These are phyloP conservation scores for Tricholoma furcatifolium DNA, from an alignment of 768 basidiomycete genomes.

Conservation along the genomic window DNA sequence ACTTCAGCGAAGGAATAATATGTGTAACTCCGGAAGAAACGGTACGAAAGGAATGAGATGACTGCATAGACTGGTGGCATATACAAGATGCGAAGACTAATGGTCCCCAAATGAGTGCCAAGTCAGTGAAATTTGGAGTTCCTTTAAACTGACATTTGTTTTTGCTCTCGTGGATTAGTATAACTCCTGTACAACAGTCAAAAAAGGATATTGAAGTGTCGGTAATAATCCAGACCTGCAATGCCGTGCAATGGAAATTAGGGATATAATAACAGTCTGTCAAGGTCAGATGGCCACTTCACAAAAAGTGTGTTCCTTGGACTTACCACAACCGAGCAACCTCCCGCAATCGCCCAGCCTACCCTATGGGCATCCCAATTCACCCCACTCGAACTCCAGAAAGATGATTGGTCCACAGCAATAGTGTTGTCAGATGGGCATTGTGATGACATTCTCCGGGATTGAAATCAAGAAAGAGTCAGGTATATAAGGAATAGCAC, in stretches of 20 bases:
- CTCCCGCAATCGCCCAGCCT: slow-evolving; percentile 74
- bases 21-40: slow-evolving; percentile 76
- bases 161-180: slow-evolving; percentile 67
- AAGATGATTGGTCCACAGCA: slow-evolving; percentile 55
- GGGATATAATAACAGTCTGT: slow-evolving; percentile 63
- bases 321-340: slow-evolving; percentile 52
- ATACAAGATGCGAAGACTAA: slow-evolving; percentile 74
- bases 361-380: slow-evolving; percentile 66
- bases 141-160: slow-evolving; percentile 63
- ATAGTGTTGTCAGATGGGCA: slow-evolving; percentile 53
- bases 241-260: slow-evolving; percentile 55
- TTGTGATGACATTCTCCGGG: slow-evolving; percentile 3
- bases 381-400: slow-evolving; percentile 54
- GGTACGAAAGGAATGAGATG: slow-evolving; percentile 84
- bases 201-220: neutral
- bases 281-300: neutral
- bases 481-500: neutral
- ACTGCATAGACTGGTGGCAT: slow-evolving; percentile 84
- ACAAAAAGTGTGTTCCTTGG: neutral
- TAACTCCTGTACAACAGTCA: slow-evolving; percentile 54
- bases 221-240: slow-evolving; percentile 47
- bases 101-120: neutral
- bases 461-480: neutral
- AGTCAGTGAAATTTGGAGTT: neutral
- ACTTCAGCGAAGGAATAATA: slow-evolving; percentile 47